Base-by-base conservation (phyloP, 352 stramenopile genomes). In the Pythium phragmiticola region DNA sequence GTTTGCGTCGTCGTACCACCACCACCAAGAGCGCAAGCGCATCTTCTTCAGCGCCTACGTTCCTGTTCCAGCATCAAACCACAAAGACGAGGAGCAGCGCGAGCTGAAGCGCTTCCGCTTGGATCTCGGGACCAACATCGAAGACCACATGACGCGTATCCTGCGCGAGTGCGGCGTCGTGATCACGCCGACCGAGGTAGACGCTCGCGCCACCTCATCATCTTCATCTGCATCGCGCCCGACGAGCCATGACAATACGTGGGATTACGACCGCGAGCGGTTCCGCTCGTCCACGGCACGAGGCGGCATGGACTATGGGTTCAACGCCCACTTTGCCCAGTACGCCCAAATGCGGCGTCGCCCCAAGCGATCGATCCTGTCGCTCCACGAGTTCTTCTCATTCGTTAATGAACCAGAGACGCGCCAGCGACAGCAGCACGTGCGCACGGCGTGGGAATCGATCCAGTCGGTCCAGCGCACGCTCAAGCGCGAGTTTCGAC, bases 301-400 rank as follows among this genome's bases (percentile, higher is more conserved):
- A 13, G 60, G 63, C 14, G 74, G 79, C 17, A 82, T 86, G 78
- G 80, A 89, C 72, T 89, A 80, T 56, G 80, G 69, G 4, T 71
- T 54, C 5, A 66, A 59, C 34, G 53, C 48, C 14, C 43, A 68
- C 23, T 72, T 72, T 39, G 58, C 75, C 57, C 68, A 87, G 69
- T 39, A 80, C 76, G 61, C 59, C 58, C 36, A 60, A 13, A 50
- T 26, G 14, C 56, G 49, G 2, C 48, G 46, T 12, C 45, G 51
- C 26, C 26, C 26, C 26, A 73, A 73, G 60, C 66, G 66, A 19
- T 46, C 54, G 19, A 80, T 87, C 39, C 57, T 72, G 21, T 72
- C 52, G 0, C 65, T 89, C 42, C 53, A 68, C 34, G 75, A 69
- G 2, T 69, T 88, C 50, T 48, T 87, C 12, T 47, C 63, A 42